Base-by-base conservation (phyloP, 768 basidiomycete genomes). In the Pisolithus sp. region DNA sequence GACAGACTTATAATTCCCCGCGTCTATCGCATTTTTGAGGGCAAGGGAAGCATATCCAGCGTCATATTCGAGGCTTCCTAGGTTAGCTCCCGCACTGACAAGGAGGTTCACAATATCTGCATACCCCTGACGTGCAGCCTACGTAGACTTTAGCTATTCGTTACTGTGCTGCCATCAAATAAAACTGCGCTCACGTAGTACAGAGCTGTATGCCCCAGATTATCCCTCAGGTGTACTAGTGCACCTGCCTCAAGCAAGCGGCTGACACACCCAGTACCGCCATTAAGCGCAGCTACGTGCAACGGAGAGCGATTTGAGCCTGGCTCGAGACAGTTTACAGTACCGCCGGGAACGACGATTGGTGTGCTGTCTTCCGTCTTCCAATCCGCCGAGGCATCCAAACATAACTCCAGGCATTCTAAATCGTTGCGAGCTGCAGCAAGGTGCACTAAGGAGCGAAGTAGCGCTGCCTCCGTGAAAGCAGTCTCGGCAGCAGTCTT, bases 111-210 rank as follows among this genome's bases (percentile, higher is more conserved):
- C 89, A 5, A 82, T 71, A 13, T 69, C 69, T 49, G 74, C 73
- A 57, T 87, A 79, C 1, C 83, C 77, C 62, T 87, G 83, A 21
- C 90, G 78, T 24, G 88, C 85, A 49, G 90, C 89, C 87, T 90
- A 54, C 13, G 12, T 51, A 23, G 40, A 13, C 8, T 39, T 59
- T 34, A 52, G 41, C 15, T 31, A 45, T 48, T 51, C 12, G 24
- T 38, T 20, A 13, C 34, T 15, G 15, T 1, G 34, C 24, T 5
- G 23, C 5, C 49, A 47, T 34, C 18, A 36, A 10, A 46, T 20
- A 37, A n/a, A 17, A 44, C 41, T 39, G 15, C 28, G 66, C 81
- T 59, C 55, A 88, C 88, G 67, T 91, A 87, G 67, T 92, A 93
- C 15, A 93, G 71, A 3, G 89, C 78, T 13, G 91, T 92, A 60